Evolutionary conservation across 1,284 basidiomycete genomes (phyloP).

Genomic region (Golubevia pallescens): DNA sequence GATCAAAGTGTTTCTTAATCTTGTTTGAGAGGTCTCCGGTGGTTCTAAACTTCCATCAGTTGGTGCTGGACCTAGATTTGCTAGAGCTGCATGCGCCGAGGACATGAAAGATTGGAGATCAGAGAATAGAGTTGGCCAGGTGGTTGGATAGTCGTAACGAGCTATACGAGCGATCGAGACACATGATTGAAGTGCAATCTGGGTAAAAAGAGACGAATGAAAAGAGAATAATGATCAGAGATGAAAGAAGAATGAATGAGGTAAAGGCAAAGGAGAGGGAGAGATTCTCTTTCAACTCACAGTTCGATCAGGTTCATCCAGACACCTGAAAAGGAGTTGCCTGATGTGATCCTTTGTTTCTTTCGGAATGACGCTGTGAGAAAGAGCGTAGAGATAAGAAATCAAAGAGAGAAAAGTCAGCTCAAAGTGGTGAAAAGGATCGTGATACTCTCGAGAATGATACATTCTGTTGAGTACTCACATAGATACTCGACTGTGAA

Average conservation of each 20-base stretch:
- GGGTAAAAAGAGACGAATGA: background rate
- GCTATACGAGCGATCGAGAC: slow-evolving; percentile 53
- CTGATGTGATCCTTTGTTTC: slow-evolving; percentile 47
- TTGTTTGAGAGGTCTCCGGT: slow-evolving; percentile 11
- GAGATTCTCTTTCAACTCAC: too few relatives aligned
- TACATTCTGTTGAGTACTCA: too few relatives aligned
- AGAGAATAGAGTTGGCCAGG: slow-evolving; percentile 53
- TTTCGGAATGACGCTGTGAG: slow-evolving; percentile 22
- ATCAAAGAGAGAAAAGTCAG: too few relatives aligned
- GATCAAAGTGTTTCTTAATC: slow-evolving; percentile 26
- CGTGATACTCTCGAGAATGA: too few relatives aligned
- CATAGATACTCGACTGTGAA: too few relatives aligned
- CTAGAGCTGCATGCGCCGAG: slow-evolving; percentile 29
- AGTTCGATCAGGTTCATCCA: slow-evolving; percentile 45
- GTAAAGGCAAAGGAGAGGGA: background rate
- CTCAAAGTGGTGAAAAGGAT: background rate
- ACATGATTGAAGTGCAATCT: slow-evolving; percentile 48
- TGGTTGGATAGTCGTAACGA: slow-evolving; percentile 50
- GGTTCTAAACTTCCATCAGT: slow-evolving; percentile 20
- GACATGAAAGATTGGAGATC: slow-evolving; percentile 40
- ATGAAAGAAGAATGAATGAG: background rate
- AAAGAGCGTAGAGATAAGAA: too few relatives aligned
- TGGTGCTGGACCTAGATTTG: slow-evolving; percentile 17
- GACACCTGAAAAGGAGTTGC: slow-evolving; percentile 31
- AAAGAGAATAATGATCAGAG: background rate